These are phyloP conservation scores for Hymenoscyphus linearis DNA, from an alignment of 2,329 filamentous ascomycete species.

Conservation along the genomic window DNA sequence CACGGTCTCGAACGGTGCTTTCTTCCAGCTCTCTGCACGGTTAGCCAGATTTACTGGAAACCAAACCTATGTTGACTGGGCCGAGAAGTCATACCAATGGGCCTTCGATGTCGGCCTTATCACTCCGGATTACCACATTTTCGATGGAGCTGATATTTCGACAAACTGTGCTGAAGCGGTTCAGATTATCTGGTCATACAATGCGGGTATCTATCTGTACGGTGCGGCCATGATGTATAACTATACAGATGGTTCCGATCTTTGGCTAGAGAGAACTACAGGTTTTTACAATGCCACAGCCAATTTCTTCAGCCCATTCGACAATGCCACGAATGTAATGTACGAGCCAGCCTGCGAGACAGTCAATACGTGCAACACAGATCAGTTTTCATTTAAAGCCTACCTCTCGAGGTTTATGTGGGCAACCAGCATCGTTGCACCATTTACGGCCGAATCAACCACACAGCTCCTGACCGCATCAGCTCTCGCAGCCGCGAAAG, in stretches of 20 bases:
- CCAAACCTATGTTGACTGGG: constrained; percentile 61
- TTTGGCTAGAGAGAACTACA: constrained; percentile 50
- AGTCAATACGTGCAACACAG: constrained; percentile 50
- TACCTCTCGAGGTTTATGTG: constrained; percentile 62
- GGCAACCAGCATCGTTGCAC: constrained; percentile 50
- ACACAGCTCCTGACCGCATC: constrained; percentile 45
- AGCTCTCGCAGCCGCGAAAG: constrained; percentile 48
- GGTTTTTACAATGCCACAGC: constrained; percentile 46
- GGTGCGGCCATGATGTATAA: constrained; percentile 61
- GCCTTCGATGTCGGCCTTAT: constrained; percentile 51
- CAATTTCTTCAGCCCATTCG: constrained; percentile 48
- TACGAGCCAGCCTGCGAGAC: constrained; percentile 63
- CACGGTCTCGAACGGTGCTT: constrained; percentile 72
- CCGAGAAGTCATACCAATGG: constrained; percentile 63
- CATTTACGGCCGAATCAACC: constrained; percentile 46
- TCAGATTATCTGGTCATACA: constrained; percentile 58
- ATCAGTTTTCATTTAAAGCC: constrained; percentile 65
- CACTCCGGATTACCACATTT: constrained; percentile 48
- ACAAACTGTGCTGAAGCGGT: constrained; percentile 48
- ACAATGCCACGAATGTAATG: constrained; percentile 54
- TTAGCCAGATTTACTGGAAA: constrained; percentile 66
- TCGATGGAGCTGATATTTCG: constrained; percentile 52
- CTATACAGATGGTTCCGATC: constrained; percentile 43
- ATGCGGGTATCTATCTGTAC: constrained; percentile 59
- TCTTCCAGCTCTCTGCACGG: constrained; percentile 76